Evolutionary conservation across 306 rosid species (phyloP).

Genomic region (Delonix regia): DNA sequence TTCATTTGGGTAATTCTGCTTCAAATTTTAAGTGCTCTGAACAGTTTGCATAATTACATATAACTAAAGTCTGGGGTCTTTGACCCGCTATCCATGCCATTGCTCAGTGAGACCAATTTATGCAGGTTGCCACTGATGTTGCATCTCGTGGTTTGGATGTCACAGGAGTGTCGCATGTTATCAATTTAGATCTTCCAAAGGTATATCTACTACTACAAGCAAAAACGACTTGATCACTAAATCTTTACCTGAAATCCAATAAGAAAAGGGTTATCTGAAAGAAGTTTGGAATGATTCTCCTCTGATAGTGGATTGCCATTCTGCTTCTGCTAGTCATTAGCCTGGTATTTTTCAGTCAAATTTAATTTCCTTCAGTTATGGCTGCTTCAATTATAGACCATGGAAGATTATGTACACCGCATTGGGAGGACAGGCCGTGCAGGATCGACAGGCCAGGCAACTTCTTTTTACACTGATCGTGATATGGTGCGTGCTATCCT

Average conservation of each 20-base stretch:
- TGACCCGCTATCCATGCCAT: background rate
- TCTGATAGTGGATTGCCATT: conserved; percentile 35
- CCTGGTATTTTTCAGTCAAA: conserved; percentile 52
- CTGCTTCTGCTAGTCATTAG: conserved; percentile 50
- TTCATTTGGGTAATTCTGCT: conserved; percentile 21
- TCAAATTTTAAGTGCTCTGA: background rate
- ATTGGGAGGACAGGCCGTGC: conserved; percentile 95
- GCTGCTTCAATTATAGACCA: conserved; percentile 87
- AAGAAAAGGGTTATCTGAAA: conserved; percentile 33
- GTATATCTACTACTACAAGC: conserved; percentile 44
- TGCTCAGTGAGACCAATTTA: conserved; percentile 27
- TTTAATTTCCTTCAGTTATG: conserved; percentile 68
- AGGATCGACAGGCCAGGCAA: conserved; percentile 79
- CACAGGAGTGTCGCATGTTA: conserved; percentile 87
- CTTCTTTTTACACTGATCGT: conserved; percentile 80
- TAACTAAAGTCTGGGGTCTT: background rate
- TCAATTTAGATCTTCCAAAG: conserved; percentile 94
- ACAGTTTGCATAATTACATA: conserved; percentile 1
- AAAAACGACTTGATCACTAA: conserved; percentile 24
- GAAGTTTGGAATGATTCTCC: conserved; percentile 20
- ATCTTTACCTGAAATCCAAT: conserved; percentile 30
- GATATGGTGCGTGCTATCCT: conserved; percentile 60
- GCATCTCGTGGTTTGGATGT: conserved; percentile 96
- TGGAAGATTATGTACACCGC: conserved; percentile 95
- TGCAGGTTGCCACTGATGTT: conserved; percentile 90